Base-by-base conservation (phyloP, 2,329 filamentous ascomycete species). In the Pseudogymnoascus sp. region DNA sequence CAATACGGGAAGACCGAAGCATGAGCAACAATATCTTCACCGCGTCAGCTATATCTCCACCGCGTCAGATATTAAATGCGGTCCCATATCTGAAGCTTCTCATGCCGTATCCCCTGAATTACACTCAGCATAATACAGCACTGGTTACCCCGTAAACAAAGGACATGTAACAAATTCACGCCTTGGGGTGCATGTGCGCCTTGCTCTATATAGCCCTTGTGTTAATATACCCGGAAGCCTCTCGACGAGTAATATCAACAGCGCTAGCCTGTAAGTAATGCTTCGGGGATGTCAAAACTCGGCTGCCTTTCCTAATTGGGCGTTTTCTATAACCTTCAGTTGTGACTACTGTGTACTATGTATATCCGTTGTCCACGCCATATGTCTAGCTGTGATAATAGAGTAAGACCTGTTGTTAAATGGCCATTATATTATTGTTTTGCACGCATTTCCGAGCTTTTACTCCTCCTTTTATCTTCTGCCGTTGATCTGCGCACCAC, bases 111-210 rank as follows among this genome's bases (percentile, higher is more conserved):
- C 48, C 48, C 48, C 48, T 31, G 48, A 13, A 54, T 54, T 14
- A 10, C 21, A n/a, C 43, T 6, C 13, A 51, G 43, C 6, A 31
- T 57, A 57, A 34, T 34, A 57, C 10, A 19, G 25, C 25, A 31
- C 16, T 57, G 48, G 48, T 57, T 57, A 34, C 48, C 48, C 48
- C 48, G 48, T 57, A 57, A 57, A 57, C 48, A 57, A 57, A 57
- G 25, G 25, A 57, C 48, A 57, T 57, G 48, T 57, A 31, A 57
- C 48, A 48, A 48, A 57, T 57, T 57, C 48, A 34, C 48, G 25
- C n/a, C 48, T 19, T 34, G 10, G 34, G 14, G 25, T 57, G 48
- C 48, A 57, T 57, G 25, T 57, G 25, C 25, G 48, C 48, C 13
- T 57, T 31, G 48, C 25, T 57, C 48, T 34, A 34, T 57, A 57